A percentile compares a stretch with the other conserved stretches of the same genome.
Conservation (phyloP, 257 asterid species). For the Nicotiana paniculata region DNA sequence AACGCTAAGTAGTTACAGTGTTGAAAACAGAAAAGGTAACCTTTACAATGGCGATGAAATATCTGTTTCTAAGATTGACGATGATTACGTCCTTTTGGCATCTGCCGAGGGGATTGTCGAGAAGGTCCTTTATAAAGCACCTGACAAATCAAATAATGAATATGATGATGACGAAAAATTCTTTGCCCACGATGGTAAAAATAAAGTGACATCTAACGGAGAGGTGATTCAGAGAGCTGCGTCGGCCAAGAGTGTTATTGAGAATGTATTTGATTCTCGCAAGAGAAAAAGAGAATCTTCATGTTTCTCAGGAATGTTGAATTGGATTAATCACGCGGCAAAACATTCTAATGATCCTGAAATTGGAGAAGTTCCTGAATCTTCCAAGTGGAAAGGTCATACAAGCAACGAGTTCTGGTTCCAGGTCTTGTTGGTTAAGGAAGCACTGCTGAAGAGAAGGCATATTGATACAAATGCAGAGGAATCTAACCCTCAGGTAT, state of each 20-base stretch:
- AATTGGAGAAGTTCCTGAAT: slow-evolving; percentile 42
- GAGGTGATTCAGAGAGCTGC: slow-evolving; percentile 5
- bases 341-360: slow-evolving; percentile 41
- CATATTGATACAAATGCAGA: slow-evolving; percentile 22
- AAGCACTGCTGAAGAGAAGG: slow-evolving; percentile 35
- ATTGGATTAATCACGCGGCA: slow-evolving; percentile 51
- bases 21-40: background rate
- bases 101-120: slow-evolving; percentile 19
- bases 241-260: slow-evolving; percentile 17
- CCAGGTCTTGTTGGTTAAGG: slow-evolving; percentile 49
- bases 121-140: slow-evolving; percentile 13
- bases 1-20: background rate
- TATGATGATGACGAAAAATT: slow-evolving; percentile 12
- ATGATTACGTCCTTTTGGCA: slow-evolving; percentile 11
- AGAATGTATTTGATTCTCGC: slow-evolving; percentile 21
- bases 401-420: slow-evolving; percentile 39
- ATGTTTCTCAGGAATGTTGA: slow-evolving; percentile 39
- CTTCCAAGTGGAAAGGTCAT: slow-evolving; percentile 47
- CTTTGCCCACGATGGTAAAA: slow-evolving; percentile 3
- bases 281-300: slow-evolving; percentile 54
- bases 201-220: slow-evolving; percentile 12
- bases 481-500: slow-evolving; percentile 47
- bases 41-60: slow-evolving; percentile 12
- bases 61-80: slow-evolving; percentile 5
- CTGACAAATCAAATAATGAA: slow-evolving; percentile 16